Conservation (phyloP, 176 grass and related monocot species). For the Avena eriantha region DNA sequence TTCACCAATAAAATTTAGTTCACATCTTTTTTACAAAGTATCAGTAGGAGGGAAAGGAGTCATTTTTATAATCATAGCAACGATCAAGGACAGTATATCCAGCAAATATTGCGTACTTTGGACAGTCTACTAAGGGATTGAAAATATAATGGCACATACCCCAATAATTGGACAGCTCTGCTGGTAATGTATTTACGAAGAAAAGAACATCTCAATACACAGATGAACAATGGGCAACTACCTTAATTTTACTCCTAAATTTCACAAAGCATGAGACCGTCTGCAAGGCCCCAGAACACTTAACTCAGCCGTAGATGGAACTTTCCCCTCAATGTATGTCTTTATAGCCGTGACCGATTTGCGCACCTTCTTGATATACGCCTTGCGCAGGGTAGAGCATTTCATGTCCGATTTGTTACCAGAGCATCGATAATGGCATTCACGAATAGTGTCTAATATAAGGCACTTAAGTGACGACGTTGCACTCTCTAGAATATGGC, state of each 20-base stretch:
- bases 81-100: background rate
- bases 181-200: background rate
- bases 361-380: too few relatives aligned
- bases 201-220: background rate
- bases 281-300: background rate
- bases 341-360: background rate
- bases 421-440: background rate
- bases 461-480: background rate
- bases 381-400: background rate
- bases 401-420: background rate
- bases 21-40: background rate
- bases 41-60: background rate
- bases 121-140: background rate
- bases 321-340: slow-evolving; percentile 1
- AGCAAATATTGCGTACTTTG: background rate
- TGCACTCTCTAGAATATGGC: background rate
- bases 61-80: background rate
- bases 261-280: background rate
- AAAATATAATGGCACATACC: background rate
- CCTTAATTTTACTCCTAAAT: background rate
- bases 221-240: background rate
- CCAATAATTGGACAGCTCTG: background rate
- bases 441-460: background rate
- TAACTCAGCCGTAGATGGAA: background rate
- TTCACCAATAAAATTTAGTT: background rate